These are phyloP conservation scores for Diddensiella transvaalensis DNA, from an alignment of 805 yeast genomes.

Conservation along the genomic window DNA sequence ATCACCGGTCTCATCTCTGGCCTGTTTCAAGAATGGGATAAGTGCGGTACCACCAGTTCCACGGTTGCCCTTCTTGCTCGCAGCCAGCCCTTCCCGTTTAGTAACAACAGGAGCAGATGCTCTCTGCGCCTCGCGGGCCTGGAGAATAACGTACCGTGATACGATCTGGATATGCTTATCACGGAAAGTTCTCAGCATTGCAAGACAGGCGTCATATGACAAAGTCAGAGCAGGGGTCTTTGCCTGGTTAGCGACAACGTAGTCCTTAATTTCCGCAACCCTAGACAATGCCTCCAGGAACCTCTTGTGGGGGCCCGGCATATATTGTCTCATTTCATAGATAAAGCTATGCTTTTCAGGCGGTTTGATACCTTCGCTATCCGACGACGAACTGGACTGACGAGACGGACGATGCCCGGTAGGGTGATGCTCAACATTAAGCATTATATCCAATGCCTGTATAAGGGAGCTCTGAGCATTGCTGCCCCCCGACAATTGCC, in stretches of 20 bases:
- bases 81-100: slow-evolving; percentile 50
- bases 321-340: slow-evolving; percentile 79
- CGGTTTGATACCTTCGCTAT: slow-evolving; percentile 12
- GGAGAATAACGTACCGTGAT: slow-evolving; percentile 78
- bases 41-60: slow-evolving; percentile 96
- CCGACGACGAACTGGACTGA: slow-evolving; percentile 12
- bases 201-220: slow-evolving; percentile 84
- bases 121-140: slow-evolving; percentile 52
- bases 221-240: slow-evolving; percentile 55
- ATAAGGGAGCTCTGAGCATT: slow-evolving; percentile 91
- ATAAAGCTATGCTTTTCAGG: slow-evolving; percentile 51
- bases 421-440: slow-evolving; percentile 73
- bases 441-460: slow-evolving; percentile 76
- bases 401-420: slow-evolving; percentile 49
- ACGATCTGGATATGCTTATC: slow-evolving; percentile 93
- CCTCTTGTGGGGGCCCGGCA: slow-evolving; percentile 84
- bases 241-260: slow-evolving; percentile 44
- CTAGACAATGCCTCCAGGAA: slow-evolving; percentile 61
- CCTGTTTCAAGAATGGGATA: slow-evolving; percentile 88
- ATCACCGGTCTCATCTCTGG: slow-evolving; percentile 93
- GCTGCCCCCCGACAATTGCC: slow-evolving; percentile 80
- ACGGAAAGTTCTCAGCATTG: slow-evolving; percentile 82
- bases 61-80: slow-evolving; percentile 50
- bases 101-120: slow-evolving; percentile 56
- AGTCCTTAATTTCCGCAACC: slow-evolving; percentile 60